Conservation (phyloP, 371 early-diverging fungal species). For the Mortierella sp. region DNA sequence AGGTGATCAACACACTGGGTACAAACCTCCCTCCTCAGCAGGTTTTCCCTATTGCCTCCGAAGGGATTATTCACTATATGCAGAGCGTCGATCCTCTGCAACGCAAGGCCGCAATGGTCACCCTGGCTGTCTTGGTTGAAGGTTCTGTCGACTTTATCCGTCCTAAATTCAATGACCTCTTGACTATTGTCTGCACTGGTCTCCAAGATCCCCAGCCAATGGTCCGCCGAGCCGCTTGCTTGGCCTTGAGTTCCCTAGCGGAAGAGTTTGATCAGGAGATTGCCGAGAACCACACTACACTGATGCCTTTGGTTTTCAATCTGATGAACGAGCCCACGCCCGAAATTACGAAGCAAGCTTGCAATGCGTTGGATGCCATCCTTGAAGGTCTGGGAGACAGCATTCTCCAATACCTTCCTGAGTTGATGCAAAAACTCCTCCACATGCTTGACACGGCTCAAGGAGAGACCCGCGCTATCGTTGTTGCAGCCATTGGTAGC, state of each 20-base stretch:
- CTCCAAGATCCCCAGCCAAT: constrained; percentile 81
- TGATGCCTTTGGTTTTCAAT: constrained; percentile 85
- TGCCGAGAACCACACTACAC: constrained; percentile 77
- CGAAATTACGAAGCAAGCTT: constrained; percentile 81
- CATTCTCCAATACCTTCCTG: constrained; percentile 81
- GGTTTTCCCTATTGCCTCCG: constrained; percentile 83
- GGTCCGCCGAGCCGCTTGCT: constrained; percentile 90
- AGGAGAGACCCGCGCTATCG: constrained; percentile 75
- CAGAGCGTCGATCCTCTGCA: constrained; percentile 74
- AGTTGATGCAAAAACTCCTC: constrained; percentile 83
- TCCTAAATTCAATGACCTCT: constrained; percentile 74
- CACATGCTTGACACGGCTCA: constrained; percentile 72
- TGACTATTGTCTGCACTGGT: constrained; percentile 79
- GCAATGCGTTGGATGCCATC: constrained; percentile 88
- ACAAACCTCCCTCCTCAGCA: constrained; percentile 87
- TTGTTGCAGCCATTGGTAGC: constrained; percentile 88
- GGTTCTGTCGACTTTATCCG: constrained; percentile 88
- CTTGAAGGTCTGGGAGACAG: constrained; percentile 83
- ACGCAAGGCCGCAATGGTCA: constrained; percentile 91
- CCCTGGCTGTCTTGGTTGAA: constrained; percentile 84
- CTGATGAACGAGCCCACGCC: constrained; percentile 80
- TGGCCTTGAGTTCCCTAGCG: constrained; percentile 85
- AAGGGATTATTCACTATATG: constrained; percentile 78
- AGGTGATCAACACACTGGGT: constrained; percentile 79
- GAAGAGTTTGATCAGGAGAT: constrained; percentile 86